Percentiles rank a stretch among this genome's conserved stretches.
Conservation (phyloP, 2,329 filamentous ascomycete genomes). For the Sclerotinia trifoliorum region DNA sequence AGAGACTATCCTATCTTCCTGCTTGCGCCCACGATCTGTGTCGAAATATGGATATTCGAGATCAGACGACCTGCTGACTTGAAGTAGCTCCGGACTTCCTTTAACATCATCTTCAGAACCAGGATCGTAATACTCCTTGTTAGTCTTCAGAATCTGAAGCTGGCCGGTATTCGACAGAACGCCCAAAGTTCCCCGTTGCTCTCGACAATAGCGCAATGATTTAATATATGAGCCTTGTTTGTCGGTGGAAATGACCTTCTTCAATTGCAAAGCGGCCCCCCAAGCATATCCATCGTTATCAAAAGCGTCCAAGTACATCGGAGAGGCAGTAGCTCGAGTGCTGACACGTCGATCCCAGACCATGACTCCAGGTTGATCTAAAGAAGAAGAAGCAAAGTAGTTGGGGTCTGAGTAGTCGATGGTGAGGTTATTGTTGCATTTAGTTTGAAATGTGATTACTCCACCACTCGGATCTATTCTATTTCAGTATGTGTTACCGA, state of each 20-base stretch:
- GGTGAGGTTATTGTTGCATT: conserved; percentile 68
- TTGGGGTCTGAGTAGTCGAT: conserved; percentile 80
- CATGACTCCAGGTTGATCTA: conserved; percentile 71
- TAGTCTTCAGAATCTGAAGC: conserved; percentile 59
- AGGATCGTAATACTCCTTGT: conserved; percentile 51
- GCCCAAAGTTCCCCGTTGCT: conserved; percentile 59
- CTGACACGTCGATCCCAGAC: conserved; percentile 75
- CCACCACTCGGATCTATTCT: conserved; percentile 49
- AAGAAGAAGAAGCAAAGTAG: conserved; percentile 77
- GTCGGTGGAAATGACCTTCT: conserved; percentile 53
- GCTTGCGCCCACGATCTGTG: conserved; percentile 46
- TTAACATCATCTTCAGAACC: conserved; percentile 47
- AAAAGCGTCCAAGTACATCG: conserved; percentile 55
- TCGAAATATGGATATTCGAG: conserved; percentile 59
- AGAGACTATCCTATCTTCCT: conserved; percentile 59
- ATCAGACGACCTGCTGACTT: conserved; percentile 59
- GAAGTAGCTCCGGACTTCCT: conserved; percentile 57
- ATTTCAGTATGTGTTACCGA: not conserved
- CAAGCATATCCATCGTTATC: conserved; percentile 62
- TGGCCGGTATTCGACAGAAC: conserved; percentile 63
- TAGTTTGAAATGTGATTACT: conserved; percentile 61
- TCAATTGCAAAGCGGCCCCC: conserved; percentile 59
- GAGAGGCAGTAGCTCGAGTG: conserved; percentile 52
- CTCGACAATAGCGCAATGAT: conserved; percentile 61
- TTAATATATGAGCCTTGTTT: conserved; percentile 59